Percentiles rank a stretch among this genome's conserved stretches.
These are phyloP conservation scores for Physcomitrium patens DNA, from an alignment of 225 moss, liverwort and hornwort genomes.

Conservation along the genomic window DNA sequence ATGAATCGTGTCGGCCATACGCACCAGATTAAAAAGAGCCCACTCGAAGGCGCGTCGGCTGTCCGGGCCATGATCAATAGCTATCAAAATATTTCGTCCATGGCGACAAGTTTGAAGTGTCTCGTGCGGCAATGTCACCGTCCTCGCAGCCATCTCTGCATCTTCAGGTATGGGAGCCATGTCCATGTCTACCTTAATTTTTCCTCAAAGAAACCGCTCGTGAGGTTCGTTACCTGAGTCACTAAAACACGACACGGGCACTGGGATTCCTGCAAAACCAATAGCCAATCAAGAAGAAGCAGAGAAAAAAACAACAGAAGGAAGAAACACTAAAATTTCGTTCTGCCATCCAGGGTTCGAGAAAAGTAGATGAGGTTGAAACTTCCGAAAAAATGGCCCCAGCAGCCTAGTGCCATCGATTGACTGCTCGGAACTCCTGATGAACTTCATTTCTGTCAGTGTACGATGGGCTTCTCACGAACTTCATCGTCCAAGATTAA, in stretches of 20 bases:
- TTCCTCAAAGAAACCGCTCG: background rate
- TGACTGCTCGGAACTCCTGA: background rate
- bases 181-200: constrained; percentile 34
- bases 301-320: background rate
- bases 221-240: background rate
- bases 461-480: background rate
- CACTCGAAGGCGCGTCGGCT: constrained; percentile 77
- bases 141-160: constrained; percentile 32
- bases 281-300: background rate
- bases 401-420: background rate
- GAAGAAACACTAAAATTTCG: background rate
- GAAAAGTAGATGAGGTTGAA: background rate
- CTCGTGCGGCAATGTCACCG: constrained; percentile 38
- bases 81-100: constrained; percentile 69
- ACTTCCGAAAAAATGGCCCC: background rate
- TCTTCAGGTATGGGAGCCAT: constrained; percentile 56
- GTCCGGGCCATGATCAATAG: constrained; percentile 70
- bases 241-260: background rate
- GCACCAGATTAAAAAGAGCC: constrained; percentile 72
- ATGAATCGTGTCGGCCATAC: constrained; percentile 62
- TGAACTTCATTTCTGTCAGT: background rate
- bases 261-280: background rate
- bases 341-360: background rate
- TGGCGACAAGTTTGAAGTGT: constrained; percentile 24
- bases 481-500: background rate